phyloP scores from a whole-genome alignment of 768 basidiomycete species.

The Lentinula guzmanii region DNA sequence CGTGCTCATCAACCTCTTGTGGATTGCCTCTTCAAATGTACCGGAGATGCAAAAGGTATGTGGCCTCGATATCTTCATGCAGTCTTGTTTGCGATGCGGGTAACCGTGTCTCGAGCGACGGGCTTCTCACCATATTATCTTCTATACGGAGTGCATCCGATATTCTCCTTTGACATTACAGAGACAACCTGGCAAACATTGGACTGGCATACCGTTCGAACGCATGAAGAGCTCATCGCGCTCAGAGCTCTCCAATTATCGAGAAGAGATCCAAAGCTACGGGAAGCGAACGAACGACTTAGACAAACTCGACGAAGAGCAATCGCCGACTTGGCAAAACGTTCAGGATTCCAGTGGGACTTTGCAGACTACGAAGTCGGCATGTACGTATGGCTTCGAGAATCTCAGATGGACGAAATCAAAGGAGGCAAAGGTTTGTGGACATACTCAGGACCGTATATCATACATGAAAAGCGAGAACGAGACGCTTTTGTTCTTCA shows the following conservation, averaged over 20 bases:
- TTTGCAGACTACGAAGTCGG: constrained; percentile 17
- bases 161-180: constrained; percentile 21
- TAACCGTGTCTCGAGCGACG: constrained; percentile 19
- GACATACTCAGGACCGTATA: constrained; percentile 22
- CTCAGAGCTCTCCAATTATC: constrained; percentile 16
- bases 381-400: constrained; percentile 23
- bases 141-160: constrained; percentile 20
- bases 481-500: neutral
- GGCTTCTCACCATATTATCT: constrained; percentile 26
- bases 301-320: neutral
- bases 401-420: constrained; percentile 22
- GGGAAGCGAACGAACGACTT: constrained; percentile 9
- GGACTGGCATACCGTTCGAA: constrained; percentile 16
- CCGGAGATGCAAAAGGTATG: constrained; percentile 10
- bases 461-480: constrained; percentile 5
- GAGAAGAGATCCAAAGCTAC: constrained; percentile 14
- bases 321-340: constrained; percentile 14
- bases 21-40: constrained; percentile 14
- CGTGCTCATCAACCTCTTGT: constrained; percentile 19
- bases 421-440: constrained; percentile 22
- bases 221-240: constrained; percentile 19
- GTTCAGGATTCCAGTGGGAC: constrained; percentile 9
- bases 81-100: constrained; percentile 19
- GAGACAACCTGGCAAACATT: constrained; percentile 22
- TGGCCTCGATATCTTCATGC: constrained; percentile 22